Conservation (phyloP, 176 grass and related monocot genomes). For the Areca catechu region DNA sequence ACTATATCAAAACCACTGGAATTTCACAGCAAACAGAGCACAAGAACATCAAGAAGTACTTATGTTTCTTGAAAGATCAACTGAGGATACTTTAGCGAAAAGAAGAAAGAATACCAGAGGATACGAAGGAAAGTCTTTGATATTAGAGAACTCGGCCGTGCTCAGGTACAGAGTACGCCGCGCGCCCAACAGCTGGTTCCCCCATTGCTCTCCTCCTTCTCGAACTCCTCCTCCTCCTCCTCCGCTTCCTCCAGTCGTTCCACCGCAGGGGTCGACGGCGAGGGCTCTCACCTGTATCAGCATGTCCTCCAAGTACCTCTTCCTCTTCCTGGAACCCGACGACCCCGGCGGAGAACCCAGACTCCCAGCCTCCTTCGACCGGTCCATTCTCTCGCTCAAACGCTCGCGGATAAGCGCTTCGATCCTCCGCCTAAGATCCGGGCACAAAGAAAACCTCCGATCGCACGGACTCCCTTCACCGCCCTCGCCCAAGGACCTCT, state of each 20-base stretch:
- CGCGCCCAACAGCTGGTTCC: background rate
- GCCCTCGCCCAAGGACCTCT: too few relatives aligned
- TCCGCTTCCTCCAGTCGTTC: background rate
- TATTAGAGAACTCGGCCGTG: background rate
- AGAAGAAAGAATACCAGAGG: background rate
- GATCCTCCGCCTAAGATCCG: too few relatives aligned
- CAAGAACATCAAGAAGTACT: too few relatives aligned
- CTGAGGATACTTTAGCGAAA: too few relatives aligned
- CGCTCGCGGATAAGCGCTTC: background rate
- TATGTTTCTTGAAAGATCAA: too few relatives aligned
- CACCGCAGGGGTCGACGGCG: background rate
- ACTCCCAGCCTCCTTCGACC: too few relatives aligned
- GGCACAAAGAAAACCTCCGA: background rate
- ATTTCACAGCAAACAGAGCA: too few relatives aligned
- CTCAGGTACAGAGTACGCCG: background rate
- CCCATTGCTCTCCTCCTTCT: constrained; percentile 2
- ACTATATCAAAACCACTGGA: too few relatives aligned
- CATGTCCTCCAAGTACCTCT: constrained; percentile 32
- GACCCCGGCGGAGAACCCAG: background rate
- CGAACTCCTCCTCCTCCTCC: constrained; percentile 3
- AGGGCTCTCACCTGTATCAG: background rate
- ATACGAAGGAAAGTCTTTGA: background rate
- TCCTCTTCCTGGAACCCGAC: constrained; percentile 3
- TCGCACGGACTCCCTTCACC: too few relatives aligned
- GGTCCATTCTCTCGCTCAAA: too few relatives aligned